Conservation (phyloP, 2,329 filamentous ascomycete genomes). For the Cercospora citrullina region DNA sequence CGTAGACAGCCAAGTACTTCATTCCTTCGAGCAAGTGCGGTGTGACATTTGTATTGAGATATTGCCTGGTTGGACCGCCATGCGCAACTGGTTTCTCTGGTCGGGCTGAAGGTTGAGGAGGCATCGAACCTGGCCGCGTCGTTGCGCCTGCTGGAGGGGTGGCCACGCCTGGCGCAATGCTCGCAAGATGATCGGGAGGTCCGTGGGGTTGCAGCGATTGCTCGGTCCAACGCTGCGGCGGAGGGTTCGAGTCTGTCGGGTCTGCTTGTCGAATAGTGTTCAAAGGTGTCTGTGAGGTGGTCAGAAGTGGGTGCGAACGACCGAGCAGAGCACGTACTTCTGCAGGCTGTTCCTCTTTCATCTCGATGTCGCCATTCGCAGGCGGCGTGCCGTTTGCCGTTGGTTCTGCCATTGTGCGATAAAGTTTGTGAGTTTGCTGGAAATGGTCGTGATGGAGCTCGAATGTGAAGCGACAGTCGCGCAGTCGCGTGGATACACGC, state of each 20-base stretch:
- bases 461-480: not conserved
- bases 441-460: not conserved
- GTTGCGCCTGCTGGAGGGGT: slow-evolving; percentile 31
- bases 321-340: slow-evolving; percentile 25
- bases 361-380: slow-evolving; percentile 35
- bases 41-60: slow-evolving; percentile 52
- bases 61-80: slow-evolving; percentile 51
- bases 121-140: slow-evolving; percentile 33
- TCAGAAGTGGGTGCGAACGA: slow-evolving; percentile 7
- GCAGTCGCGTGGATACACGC: not conserved
- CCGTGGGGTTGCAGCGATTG: slow-evolving; percentile 4
- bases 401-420: slow-evolving; percentile 33
- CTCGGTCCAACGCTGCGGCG: slow-evolving; percentile 23
- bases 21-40: slow-evolving; percentile 54
- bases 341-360: slow-evolving; percentile 39
- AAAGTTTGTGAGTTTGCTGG: not conserved
- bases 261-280: slow-evolving; percentile 28
- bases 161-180: slow-evolving; percentile 24
- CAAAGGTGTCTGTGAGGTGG: slow-evolving; percentile 20
- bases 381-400: slow-evolving; percentile 31
- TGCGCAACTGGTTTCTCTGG: slow-evolving; percentile 47
- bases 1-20: slow-evolving; percentile 52
- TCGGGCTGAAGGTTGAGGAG: slow-evolving; percentile 34
- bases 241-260: slow-evolving; percentile 31
- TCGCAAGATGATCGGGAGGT: slow-evolving; percentile 25